Evolutionary conservation across 164 flowering plant genomes (phyloP).

Genomic region (Stephania japonica): DNA sequence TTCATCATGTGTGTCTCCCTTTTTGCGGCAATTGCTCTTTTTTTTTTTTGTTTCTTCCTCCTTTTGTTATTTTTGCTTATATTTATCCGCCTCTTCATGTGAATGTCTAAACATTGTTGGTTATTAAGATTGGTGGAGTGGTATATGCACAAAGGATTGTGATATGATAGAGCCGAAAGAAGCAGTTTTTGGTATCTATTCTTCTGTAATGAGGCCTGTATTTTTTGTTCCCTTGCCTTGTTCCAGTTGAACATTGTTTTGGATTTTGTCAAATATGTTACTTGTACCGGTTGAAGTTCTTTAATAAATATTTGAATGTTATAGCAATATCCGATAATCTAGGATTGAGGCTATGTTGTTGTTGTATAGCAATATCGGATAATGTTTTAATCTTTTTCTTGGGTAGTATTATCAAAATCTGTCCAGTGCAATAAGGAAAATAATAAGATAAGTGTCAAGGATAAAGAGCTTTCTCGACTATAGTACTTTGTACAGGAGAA

Average conservation of each 20-base stretch:
- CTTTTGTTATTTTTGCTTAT: neutral
- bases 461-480: neutral
- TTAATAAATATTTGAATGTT: neutral
- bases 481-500: neutral
- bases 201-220: constrained; percentile 1
- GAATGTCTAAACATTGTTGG: neutral
- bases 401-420: neutral
- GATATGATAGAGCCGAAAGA: neutral
- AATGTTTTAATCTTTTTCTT: neutral
- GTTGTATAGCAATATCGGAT: neutral
- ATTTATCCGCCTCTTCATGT: neutral
- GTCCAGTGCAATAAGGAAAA: neutral
- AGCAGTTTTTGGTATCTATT: neutral
- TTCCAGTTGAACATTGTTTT: constrained; percentile 4
- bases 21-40: constrained; percentile 15
- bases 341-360: neutral
- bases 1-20: constrained; percentile 20
- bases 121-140: neutral
- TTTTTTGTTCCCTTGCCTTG: constrained; percentile 21
- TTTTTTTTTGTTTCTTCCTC: neutral
- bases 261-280: neutral
- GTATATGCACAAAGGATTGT: neutral
- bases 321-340: neutral
- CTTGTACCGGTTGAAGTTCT: neutral
- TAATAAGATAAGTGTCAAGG: neutral